Conservation (phyloP, 2,329 filamentous ascomycete species). For the Trichophyton mentagrophytes region DNA sequence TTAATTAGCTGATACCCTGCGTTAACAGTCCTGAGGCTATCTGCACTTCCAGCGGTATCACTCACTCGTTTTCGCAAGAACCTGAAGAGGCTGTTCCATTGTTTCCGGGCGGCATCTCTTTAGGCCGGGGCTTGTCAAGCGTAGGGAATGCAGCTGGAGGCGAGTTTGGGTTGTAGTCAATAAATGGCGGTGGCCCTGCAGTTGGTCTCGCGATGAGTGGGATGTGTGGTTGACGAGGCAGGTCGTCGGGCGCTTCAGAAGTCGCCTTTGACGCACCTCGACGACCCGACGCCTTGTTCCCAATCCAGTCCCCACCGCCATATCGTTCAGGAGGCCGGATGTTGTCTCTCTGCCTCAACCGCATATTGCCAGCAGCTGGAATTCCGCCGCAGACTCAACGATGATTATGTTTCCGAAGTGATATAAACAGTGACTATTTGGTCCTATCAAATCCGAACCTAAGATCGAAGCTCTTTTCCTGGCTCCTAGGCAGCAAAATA, state of each 20-base stretch:
- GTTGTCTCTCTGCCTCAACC: conserved; percentile 4
- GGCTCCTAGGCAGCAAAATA: neutral
- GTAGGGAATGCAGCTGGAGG: conserved; percentile 34
- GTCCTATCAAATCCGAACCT: neutral
- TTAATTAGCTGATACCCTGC: neutral
- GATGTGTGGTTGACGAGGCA: conserved; percentile 8
- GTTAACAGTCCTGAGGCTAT: neutral
- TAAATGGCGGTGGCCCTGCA: conserved; percentile 11
- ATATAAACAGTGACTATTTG: neutral
- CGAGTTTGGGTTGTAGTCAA: conserved; percentile 28
- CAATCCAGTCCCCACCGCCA: conserved; percentile 5
- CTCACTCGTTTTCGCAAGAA: neutral
- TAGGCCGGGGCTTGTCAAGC: conserved; percentile 14
- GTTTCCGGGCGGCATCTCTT: neutral
- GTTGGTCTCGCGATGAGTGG: conserved; percentile 11
- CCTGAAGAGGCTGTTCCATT: neutral
- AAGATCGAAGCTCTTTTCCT: neutral
- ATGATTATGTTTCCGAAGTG: neutral
- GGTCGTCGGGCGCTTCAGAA: neutral
- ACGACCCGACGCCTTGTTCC: neutral
- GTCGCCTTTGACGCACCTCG: neutral
- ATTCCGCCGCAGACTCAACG: neutral
- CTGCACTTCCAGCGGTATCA: neutral
- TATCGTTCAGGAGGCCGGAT: conserved; percentile 7
- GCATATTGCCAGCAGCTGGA: neutral